Conservation (phyloP, 208 protist genomes). For the Leishmania arabica region DNA sequence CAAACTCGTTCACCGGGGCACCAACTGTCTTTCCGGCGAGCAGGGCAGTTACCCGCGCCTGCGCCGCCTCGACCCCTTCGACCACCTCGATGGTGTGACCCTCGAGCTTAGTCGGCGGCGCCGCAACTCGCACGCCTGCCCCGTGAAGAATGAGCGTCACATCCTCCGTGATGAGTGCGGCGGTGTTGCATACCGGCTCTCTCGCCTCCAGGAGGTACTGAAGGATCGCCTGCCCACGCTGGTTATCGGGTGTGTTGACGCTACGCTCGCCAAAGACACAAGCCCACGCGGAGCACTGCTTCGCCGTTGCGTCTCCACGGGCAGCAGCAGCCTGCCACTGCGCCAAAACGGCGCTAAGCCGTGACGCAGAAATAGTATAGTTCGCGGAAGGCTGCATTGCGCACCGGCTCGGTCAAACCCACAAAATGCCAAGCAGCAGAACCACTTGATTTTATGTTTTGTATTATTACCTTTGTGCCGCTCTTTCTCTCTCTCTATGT, state of each 20-base stretch:
- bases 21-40: constrained; percentile 46
- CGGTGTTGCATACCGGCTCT: constrained; percentile 49
- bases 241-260: constrained; percentile 77
- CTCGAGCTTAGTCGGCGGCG: constrained; percentile 24
- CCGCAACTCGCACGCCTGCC: constrained; percentile 19
- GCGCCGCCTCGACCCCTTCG: constrained; percentile 8
- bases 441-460: neutral
- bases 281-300: constrained; percentile 46
- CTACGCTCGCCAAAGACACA: constrained; percentile 69
- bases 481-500: neutral
- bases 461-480: neutral
- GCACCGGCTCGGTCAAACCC: neutral
- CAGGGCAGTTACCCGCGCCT: constrained; percentile 25
- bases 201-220: constrained; percentile 76
- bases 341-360: constrained; percentile 42
- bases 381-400: constrained; percentile 11
- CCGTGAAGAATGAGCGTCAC: constrained; percentile 52
- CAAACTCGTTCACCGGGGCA: constrained; percentile 68
- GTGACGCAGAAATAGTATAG: constrained; percentile 46
- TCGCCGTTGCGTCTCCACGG: constrained; percentile 28
- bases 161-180: constrained; percentile 43
- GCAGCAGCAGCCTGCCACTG: constrained; percentile 37
- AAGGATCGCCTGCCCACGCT: constrained; percentile 77
- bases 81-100: constrained; percentile 18
- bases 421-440: neutral